These are phyloP conservation scores for Aspergillus leporis DNA, from an alignment of 495 filamentous ascomycete genomes.

Conservation along the genomic window DNA sequence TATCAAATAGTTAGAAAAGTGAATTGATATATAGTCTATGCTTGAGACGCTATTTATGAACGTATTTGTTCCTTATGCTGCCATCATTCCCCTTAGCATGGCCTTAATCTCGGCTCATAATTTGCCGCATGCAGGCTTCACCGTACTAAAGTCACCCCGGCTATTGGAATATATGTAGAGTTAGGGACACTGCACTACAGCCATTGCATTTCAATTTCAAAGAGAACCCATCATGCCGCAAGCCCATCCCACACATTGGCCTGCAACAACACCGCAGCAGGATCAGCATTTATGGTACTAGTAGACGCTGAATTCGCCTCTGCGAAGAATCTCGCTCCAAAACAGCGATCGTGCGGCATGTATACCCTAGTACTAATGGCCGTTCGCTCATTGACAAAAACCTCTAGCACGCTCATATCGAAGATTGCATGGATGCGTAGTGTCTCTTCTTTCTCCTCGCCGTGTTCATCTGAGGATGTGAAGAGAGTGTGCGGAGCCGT, in stretches of 20 bases:
- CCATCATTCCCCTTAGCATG: too few species aligned
- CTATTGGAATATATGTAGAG: too few species aligned
- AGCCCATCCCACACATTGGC: constrained; percentile 34
- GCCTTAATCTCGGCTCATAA: too few species aligned
- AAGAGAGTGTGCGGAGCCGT: constrained; percentile 37
- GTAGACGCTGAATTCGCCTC: constrained; percentile 1
- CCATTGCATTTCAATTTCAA: neutral
- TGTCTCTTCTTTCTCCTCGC: constrained; percentile 27
- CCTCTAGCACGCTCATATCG: constrained; percentile 36
- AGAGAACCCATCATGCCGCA: neutral
- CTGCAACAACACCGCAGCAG: constrained; percentile 16
- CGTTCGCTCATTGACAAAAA: constrained; percentile 39
- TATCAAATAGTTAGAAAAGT: neutral
- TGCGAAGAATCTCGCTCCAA: constrained; percentile 28
- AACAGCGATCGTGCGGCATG: constrained; percentile 18
- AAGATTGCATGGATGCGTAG: constrained; percentile 34
- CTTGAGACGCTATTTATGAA: too few species aligned
- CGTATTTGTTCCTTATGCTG: too few species aligned
- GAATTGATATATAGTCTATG: too few species aligned
- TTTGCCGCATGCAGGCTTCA: too few species aligned
- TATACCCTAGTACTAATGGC: constrained; percentile 37
- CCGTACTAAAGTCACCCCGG: too few species aligned
- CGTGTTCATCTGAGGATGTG: constrained; percentile 19
- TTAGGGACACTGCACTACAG: too few species aligned
- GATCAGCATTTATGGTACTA: neutral